Evolutionary conservation across 2,329 filamentous ascomycete species (phyloP), one percentile per base, ranked within the genome.

Genomic region (Pseudopithomyces chartarum): DNA sequence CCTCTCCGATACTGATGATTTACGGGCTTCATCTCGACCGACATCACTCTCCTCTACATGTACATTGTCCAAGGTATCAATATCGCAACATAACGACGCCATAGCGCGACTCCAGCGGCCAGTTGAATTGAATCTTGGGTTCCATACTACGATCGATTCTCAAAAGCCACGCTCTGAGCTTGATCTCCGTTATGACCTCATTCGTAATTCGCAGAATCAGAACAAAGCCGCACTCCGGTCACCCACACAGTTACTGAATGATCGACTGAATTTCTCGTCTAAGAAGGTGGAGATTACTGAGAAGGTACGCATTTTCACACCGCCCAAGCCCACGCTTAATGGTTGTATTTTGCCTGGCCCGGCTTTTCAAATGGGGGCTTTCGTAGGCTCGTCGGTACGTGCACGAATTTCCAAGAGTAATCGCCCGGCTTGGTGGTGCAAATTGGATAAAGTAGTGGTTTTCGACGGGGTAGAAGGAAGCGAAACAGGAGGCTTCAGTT

Each of bases 391-490:
- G 8, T 65, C 63, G 1, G 64, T 74, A 0, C 63, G 71, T 15
- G 71, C 70, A 7, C 53, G 59, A 6, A 74, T 70, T 2, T 65
- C 69, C 38, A 51, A 58, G 4, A 47, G 48, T 2, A 46, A 57
- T 5, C 57, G 66, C 2, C 68, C 72, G 1, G 66, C 70, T 4
- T 74, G 72, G 72, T 74, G 72, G 72, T 74, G 72, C 50, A 73
- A 73, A 44, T 61, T 68, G 33, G 72, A 75, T 40, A 70, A 68
- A 47, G 59, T 75, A 1, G 71, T 73, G 4, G 63, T 75, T 0
- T 74, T 74, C 19, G 71, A 75, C 38, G 72, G 71, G 1, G 40
- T 68, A 1, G 63, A 67, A 5, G 51, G 49, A 3, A 13, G 39
- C 6, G 60, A 49, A 2, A 38, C 61, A 19, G 67, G 57, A 1